phyloP scores from a whole-genome alignment of 176 grass and related monocot species.

The Oryza glaberrima region DNA sequence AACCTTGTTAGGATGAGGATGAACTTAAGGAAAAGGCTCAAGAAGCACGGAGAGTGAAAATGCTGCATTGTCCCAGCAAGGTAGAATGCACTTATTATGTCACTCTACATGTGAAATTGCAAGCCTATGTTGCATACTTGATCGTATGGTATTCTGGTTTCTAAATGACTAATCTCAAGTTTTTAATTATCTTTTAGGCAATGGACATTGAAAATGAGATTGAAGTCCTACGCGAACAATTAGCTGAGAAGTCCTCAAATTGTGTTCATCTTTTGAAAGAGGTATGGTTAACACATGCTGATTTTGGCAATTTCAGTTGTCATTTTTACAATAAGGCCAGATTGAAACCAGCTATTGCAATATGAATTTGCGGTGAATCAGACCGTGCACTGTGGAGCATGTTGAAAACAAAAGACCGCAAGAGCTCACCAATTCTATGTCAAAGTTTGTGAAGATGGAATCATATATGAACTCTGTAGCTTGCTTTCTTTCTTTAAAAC shows the following conservation, averaged over 20 bases:
- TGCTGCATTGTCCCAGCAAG: conserved; percentile 89
- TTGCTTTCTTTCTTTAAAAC: background rate
- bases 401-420: background rate
- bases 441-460: background rate
- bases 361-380: background rate
- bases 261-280: conserved; percentile 71
- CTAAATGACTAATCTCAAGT: conserved; percentile 13
- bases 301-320: background rate
- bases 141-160: background rate
- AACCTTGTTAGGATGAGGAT: conserved; percentile 56
- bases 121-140: background rate
- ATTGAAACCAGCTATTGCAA: background rate
- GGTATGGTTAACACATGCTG: conserved; percentile 42
- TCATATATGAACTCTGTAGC: background rate
- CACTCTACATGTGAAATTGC: background rate
- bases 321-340: background rate
- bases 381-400: background rate
- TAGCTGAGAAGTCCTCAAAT: conserved; percentile 57
- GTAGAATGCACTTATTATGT: conserved; percentile 32
- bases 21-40: conserved; percentile 65
- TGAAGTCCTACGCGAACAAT: conserved; percentile 62
- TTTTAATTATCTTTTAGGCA: conserved; percentile 54
- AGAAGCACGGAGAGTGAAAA: conserved; percentile 84
- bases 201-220: conserved; percentile 83
- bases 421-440: background rate